Conservation (phyloP, 257 asterid genomes). For the Lantana camara region DNA sequence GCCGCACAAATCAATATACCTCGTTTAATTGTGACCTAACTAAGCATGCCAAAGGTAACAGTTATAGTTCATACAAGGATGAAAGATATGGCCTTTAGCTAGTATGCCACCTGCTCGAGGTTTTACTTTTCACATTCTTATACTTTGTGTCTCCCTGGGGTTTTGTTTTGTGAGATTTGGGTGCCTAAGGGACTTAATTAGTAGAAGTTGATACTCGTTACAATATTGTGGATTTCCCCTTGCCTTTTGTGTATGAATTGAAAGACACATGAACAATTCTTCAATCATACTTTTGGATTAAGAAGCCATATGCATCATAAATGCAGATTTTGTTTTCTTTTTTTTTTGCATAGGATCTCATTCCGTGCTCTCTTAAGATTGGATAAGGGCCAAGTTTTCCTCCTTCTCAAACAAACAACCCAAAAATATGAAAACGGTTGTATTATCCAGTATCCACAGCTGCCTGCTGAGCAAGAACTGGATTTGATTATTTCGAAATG, state of each 20-base stretch:
- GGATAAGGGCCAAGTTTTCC: background rate
- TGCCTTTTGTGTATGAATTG: background rate
- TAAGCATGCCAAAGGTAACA: background rate
- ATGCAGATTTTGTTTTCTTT: background rate
- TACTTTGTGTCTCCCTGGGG: too few species aligned
- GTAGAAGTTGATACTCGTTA: too few species aligned
- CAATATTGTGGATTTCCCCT: too few species aligned
- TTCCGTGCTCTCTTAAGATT: background rate
- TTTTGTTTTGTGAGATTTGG: too few species aligned
- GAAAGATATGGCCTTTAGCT: constrained; percentile 6
- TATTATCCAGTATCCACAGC: background rate
- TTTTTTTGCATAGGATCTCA: constrained; percentile 4
- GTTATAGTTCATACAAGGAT: background rate
- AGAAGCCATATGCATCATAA: background rate
- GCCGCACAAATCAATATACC: background rate
- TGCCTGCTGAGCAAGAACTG: background rate
- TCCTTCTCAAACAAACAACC: too few species aligned
- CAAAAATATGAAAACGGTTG: background rate
- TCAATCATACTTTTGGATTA: background rate
- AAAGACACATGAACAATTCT: background rate
- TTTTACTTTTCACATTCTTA: too few species aligned
- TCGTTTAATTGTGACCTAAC: background rate
- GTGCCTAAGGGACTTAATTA: background rate
- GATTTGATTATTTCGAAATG: background rate
- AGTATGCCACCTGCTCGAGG: too few species aligned